A percentile compares a stretch with the other conserved stretches of the same genome.
Evolutionary conservation across 257 asterid genomes (phyloP).

Genomic region (Paulownia fortunei): DNA sequence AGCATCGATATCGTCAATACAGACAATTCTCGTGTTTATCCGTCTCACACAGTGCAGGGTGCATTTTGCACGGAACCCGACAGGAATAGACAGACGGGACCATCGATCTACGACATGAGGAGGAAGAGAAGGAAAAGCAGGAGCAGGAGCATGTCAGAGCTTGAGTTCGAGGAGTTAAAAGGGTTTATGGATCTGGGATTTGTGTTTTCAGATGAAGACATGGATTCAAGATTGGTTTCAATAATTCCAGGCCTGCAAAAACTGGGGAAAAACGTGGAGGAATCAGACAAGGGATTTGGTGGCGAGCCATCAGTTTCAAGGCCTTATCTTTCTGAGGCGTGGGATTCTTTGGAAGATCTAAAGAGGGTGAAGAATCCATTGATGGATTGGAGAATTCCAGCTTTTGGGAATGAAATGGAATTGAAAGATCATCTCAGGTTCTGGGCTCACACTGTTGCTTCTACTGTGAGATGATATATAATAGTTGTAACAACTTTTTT

Average conservation of each 20-base stretch:
- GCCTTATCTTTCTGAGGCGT: slow-evolving; percentile 51
- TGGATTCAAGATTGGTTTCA: slow-evolving; percentile 53
- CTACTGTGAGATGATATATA: slow-evolving; percentile 50
- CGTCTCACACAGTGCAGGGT: neutral
- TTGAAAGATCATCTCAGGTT: slow-evolving; percentile 64
- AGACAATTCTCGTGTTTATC: neutral
- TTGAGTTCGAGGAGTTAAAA: slow-evolving; percentile 71
- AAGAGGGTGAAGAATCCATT: slow-evolving; percentile 20
- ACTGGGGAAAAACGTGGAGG: slow-evolving; percentile 37
- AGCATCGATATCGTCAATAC: neutral
- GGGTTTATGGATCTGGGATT: slow-evolving; percentile 93
- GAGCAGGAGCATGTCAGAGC: slow-evolving; percentile 64
- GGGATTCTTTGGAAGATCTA: slow-evolving; percentile 33
- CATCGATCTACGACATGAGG: neutral
- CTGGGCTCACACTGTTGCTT: slow-evolving; percentile 88
- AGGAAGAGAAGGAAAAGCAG: slow-evolving; percentile 14
- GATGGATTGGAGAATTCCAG: slow-evolving; percentile 57
- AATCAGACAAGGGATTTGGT: neutral
- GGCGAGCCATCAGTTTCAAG: slow-evolving; percentile 15
- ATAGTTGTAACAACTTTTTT: too few species aligned
- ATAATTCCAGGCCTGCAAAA: slow-evolving; percentile 72
- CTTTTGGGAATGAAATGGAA: slow-evolving; percentile 58
- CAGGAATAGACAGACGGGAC: neutral
- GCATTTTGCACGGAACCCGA: neutral
- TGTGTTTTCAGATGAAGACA: slow-evolving; percentile 64